Evolutionary conservation across 108 stramenopile genomes (phyloP).

Genomic region (Nitzschia sp.): DNA sequence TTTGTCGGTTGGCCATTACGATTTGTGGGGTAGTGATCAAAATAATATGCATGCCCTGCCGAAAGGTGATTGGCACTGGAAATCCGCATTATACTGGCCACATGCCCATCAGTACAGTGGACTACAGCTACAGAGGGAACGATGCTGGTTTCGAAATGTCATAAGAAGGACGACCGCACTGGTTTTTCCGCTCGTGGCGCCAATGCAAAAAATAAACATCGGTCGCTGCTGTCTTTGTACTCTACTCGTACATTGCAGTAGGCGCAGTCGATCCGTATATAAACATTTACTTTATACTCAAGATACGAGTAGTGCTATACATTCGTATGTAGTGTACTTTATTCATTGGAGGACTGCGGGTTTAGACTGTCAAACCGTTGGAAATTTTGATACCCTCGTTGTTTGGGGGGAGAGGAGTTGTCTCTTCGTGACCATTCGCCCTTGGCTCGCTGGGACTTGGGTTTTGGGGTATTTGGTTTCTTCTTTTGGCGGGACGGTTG

Average conservation of each 20-base stretch:
- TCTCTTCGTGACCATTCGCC: constrained; percentile 62
- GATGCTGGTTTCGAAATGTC: constrained; percentile 45
- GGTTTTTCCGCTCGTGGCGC: background rate
- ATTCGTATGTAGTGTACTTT: background rate
- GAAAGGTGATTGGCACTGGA: constrained; percentile 41
- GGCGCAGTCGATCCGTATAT: background rate
- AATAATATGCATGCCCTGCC: constrained; percentile 68
- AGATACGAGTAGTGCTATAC: background rate
- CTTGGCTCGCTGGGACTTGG: constrained; percentile 34
- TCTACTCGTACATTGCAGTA: background rate
- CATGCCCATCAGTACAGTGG: constrained; percentile 47
- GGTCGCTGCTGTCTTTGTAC: background rate
- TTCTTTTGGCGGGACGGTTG: constrained; percentile 1
- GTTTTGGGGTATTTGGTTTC: constrained; percentile 18
- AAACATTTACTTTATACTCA: background rate
- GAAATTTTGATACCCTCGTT: constrained; percentile 77
- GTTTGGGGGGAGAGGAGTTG: constrained; percentile 46
- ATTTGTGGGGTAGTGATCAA: constrained; percentile 57
- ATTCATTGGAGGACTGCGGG: background rate
- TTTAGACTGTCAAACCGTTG: constrained; percentile 57
- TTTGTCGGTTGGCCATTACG: constrained; percentile 49
- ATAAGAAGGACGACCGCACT: background rate
- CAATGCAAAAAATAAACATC: background rate
- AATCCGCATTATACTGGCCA: constrained; percentile 40
- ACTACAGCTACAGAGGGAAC: constrained; percentile 38